Base-by-base conservation (phyloP, 257 asterid species). In the Solanum boliviense region DNA sequence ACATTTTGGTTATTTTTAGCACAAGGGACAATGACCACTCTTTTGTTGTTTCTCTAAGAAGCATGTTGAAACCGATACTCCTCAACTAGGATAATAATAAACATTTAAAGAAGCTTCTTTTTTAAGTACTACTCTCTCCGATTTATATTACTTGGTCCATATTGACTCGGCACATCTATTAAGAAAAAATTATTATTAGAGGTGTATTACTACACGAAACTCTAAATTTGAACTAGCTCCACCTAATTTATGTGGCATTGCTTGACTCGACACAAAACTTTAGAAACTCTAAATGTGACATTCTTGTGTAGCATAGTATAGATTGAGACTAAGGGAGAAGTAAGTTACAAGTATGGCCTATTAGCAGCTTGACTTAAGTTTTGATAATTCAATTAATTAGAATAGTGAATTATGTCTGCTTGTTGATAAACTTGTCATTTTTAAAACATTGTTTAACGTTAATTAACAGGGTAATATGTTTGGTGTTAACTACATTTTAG, bases 391-490 rank as follows among this genome's bases (percentile, higher is more conserved):
- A 16, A 72, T 72, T 71, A 71, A 81, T 81, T 79, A 82, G 70
- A 18, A 48, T 31, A 82, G 44, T 82, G 44, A 20, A 18, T 29
- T 82, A 31, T 82, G 86, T 82, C 86, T 82, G 71, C 31, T 82
- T 48, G 36, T 29, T 82, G 86, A 46, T 41, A 68, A 25, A 85
- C 68, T 11, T 85, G 68, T 68, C 82, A 27, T 68, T 82, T 81
- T 68, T 1, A 39, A 31, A 85, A 56, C 13, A 39, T 85, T 38
- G 25, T 10, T 85, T 27, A 67, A 68, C 44, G 65, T 29, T 48
- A 76, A 75, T 86, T 74, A 58, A 60, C 78, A 79, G 90, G 68
- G 38, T 76, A 84, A 87, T 62, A 60, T 91, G 91, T 92, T 92
- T 81, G 88, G 86, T 18, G 78, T 88, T 87, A 11, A 89, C 89